Percentiles rank a stretch among this genome's conserved stretches.
Evolutionary conservation across 257 asterid genomes (phyloP).

Genomic region (Solanum bukasovii): DNA sequence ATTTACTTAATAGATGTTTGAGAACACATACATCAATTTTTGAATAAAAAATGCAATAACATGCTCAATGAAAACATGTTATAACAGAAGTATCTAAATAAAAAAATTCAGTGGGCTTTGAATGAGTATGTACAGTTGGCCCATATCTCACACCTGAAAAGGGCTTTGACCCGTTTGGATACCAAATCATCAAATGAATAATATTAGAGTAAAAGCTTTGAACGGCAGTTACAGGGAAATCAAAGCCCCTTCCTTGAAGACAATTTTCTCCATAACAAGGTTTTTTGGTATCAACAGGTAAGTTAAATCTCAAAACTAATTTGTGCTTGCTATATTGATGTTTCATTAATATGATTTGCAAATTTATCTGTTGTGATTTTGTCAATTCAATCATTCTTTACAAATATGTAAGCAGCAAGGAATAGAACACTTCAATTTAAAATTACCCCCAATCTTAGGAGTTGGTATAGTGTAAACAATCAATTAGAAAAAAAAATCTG

Average conservation of each 20-base stretch:
- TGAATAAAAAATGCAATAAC: not conserved
- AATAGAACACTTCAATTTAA: not conserved
- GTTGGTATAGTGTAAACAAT: not conserved
- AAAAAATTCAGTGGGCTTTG: not conserved
- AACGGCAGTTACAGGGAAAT: not conserved
- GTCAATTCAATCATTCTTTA: not conserved
- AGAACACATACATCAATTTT: not conserved
- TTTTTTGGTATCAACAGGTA: not conserved
- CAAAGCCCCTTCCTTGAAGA: not conserved
- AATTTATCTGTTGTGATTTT: not conserved
- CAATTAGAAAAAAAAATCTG: not conserved
- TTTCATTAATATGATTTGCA: not conserved
- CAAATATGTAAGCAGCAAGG: not conserved
- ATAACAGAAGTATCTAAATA: too few relatives aligned
- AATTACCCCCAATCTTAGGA: too few relatives aligned
- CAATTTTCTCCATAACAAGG: not conserved
- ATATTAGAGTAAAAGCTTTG: not conserved
- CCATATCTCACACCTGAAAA: not conserved
- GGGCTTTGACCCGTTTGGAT: not conserved
- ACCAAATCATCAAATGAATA: not conserved
- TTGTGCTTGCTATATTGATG: not conserved
- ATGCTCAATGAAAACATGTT: too few relatives aligned
- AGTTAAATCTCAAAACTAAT: not conserved
- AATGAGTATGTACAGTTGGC: not conserved
- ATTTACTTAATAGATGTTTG: not conserved